Evolutionary conservation across 306 rosid genomes (phyloP).

Genomic region (Mimosa bimucronata): DNA sequence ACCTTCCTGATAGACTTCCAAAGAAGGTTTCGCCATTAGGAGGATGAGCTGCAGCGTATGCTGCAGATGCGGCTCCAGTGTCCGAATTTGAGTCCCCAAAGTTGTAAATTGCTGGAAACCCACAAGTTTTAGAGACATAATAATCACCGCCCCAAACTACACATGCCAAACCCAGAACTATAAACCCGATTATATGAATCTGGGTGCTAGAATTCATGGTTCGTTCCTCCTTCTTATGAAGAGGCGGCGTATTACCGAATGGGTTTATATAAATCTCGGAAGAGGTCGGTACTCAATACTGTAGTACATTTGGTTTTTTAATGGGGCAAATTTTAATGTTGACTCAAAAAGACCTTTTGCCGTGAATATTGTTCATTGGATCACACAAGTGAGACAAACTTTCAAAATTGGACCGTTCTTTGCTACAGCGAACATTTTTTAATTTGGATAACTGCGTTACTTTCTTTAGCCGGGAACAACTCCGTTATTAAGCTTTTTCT

Average conservation of each 20-base stretch:
- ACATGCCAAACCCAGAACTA: slow-evolving; percentile 30
- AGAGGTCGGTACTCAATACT: not conserved
- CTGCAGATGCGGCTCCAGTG: slow-evolving; percentile 73
- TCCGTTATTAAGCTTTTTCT: no score
- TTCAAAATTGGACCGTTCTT: not conserved
- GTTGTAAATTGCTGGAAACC: slow-evolving; percentile 75
- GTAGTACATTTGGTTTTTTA: not conserved
- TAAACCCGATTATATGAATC: slow-evolving; percentile 17
- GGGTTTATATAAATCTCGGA: not conserved
- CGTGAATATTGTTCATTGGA: not conserved
- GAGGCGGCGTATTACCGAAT: not conserved
- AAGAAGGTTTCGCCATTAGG: slow-evolving; percentile 86
- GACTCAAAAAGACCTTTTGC: not conserved
- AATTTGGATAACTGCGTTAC: not conserved
- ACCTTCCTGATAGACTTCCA: slow-evolving; percentile 72
- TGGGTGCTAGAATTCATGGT: slow-evolving; percentile 31
- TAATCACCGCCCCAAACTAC: slow-evolving; percentile 18
- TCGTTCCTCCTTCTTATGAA: not conserved
- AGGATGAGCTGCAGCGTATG: slow-evolving; percentile 44
- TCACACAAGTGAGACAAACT: not conserved
- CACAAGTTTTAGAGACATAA: slow-evolving; percentile 43
- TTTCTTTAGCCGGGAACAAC: no score
- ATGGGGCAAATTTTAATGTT: not conserved
- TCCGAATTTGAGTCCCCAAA: slow-evolving; percentile 95
- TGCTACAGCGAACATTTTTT: not conserved